Evolutionary conservation across 2,329 filamentous ascomycete species (phyloP).

Genomic region (Didymella exigua): DNA sequence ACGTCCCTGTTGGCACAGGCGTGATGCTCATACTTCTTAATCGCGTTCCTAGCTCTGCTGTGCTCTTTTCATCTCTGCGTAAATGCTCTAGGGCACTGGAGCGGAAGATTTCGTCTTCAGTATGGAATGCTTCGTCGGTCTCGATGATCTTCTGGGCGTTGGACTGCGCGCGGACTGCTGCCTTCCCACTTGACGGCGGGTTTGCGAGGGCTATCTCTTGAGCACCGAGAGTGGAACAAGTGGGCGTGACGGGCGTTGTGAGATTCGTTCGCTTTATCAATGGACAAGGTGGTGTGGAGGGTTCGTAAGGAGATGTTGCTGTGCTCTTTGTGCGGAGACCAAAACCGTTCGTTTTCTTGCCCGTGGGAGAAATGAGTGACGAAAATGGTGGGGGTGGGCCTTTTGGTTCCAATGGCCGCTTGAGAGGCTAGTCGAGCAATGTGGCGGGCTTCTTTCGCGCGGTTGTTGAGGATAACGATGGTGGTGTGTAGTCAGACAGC

Average conservation of each 20-base stretch:
- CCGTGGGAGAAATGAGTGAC: not conserved
- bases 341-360: conserved; percentile 12
- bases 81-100: not conserved
- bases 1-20: conserved; percentile 25
- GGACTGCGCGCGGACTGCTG: not conserved
- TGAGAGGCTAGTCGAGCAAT: not conserved
- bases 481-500: not conserved
- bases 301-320: not conserved
- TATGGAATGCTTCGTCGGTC: not conserved
- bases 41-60: not conserved
- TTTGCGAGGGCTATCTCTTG: not conserved
- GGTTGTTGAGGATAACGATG: not conserved
- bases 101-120: not conserved
- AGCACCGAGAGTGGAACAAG: not conserved
- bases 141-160: conserved; percentile 1
- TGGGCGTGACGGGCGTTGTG: not conserved
- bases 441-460: not conserved
- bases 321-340: conserved; percentile 10
- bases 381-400: not conserved
- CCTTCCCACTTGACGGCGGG: not conserved
- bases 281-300: not conserved
- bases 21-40: conserved; percentile 21
- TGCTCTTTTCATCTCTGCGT: not conserved
- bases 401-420: not conserved
- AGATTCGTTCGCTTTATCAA: not conserved